Base-by-base conservation (phyloP, 1,284 basidiomycete genomes). In the Cryptococcus maquisensis region DNA sequence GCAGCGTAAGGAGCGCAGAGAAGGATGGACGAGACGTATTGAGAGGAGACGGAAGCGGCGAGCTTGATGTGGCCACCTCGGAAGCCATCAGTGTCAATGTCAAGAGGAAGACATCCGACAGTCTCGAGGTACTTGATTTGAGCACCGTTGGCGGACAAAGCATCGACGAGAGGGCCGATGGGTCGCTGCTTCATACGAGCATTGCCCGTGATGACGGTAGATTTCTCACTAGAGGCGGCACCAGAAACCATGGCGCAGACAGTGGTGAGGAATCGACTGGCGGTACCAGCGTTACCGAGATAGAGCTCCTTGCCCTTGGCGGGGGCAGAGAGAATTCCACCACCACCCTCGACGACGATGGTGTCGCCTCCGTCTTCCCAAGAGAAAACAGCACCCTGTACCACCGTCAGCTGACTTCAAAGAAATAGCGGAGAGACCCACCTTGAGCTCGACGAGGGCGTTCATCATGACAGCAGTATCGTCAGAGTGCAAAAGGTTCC, bases 401-500 rank as follows among this genome's bases (percentile, higher is more conserved):
- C 35, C 20, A 13, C n/a, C 16, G 21, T n/a, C 35, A 32, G 15
- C 7, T 7, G 38, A 35, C 24, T 26, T 12, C 10, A 2, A 20
- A 24, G 10, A 3, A 16, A 55, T 28, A 24, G 9, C 28, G 36
- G 47, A 7, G 12, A 35, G 39, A 66, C 79, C 47, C 59, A 88
- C 88, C 80, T 91, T 86, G 59, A 98, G 84, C 54, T 93, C 90
- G 46, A 85, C 80, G 18, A 97, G 80, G 24, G 92, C 91, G 16
- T 86, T 82, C 92, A 98, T 98, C 96, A 99, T 98, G 55, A 99
- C 95, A 65, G 93, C 91, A 0, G 95, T 99, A 74, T 99, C 95
- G 69, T 98, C 95, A 9, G 93, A 98, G 73, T 98, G 94, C 41
- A 98, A 80, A 16, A 98, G 79, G 70, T 98, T 98, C 74, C 82